Base-by-base conservation (phyloP, 2,329 filamentous ascomycete species). In the Stachybotrys elegans region DNA sequence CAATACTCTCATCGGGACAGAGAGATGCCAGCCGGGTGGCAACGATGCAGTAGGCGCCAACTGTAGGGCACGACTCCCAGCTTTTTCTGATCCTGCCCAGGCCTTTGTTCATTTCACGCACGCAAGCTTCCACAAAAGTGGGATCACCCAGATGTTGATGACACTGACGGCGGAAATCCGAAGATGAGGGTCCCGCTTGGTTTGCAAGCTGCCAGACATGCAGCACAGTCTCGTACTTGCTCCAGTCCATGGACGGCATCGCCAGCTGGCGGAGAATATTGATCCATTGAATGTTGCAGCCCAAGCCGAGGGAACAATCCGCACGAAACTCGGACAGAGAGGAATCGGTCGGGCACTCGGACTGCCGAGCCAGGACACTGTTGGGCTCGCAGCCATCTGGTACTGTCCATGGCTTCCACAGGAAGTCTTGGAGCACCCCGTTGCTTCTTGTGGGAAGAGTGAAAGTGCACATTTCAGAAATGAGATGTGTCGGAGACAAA, bases 221-320 rank as follows among this genome's bases (percentile, higher is more conserved):
- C 2, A 71, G 49, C 6, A 60, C 59, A 0, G 75, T 73, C 34
- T 78, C 73, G 1, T 61, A 46, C 34, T 73, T 72, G 11, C 70
- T 73, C 27, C 79, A 72, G 36, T 79, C 71, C 0, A 84, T 42
- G 2, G 62, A 62, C 0, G 73, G 70, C 1, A 64, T 60, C 0
- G 60, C 57, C 4, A 84, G 56, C 51, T 82, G 72, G 1, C 65
- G 53, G 0, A 79, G 53, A 4, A 84, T 71, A 43, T 81, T 83
- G 8, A 65, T 52, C 73, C 78, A 84, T 41, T 79, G 75, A 8
- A 81, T 57, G 1, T 57, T 53, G 16, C 65, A 46, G 0, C 78
- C 78, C 2, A 72, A 54, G 0, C 73, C 67, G 3, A 84, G 49
- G 0, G 68, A 54, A 0, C 67, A 64, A n/a, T 83, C 69, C 0